Evolutionary conservation across 140 eudicot genomes (phyloP), one percentile per base, ranked within the genome.

Genomic region (Oenanthe javanica): DNA sequence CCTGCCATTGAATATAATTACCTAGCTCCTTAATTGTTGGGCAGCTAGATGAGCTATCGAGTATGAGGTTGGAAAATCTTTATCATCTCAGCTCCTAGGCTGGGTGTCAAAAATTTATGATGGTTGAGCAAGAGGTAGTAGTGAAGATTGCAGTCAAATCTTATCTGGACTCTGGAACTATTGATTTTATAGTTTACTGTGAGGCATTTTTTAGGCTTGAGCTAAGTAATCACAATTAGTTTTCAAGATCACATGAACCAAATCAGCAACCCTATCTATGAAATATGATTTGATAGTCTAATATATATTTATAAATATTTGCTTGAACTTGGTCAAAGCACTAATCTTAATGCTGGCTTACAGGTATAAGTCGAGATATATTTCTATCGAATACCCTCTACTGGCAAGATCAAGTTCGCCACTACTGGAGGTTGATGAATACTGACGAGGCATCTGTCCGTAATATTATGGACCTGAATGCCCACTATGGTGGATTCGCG

Each of bases 381-480:
- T 88, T 94, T 84, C 79, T 88, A 15, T 48, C 79, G 15, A 91
- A 94, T 86, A 90, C 96, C 73, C 84, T 89, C 79, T 94, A 86
- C 73, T 93, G 97, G 98, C 97, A 89, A 47, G 89, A 90, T 82
- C 96, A 89, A 93, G 89, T 91, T 79, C 93, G 90, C 71, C 92
- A 89, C 51, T 93, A 93, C 81, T 89, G 98, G 98, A 91, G 94
- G 82, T 78, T 93, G 81, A 84, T 93, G 93, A 76, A 85, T 75
- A 86, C 87, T 48, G 84, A 87, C 45, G 89, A 89, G 83, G 72
- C 87, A 42, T 82, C 88, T 55, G 72, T 93, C 27, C 91, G 98
- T 19, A 93, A 93, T 83, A 87, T 89, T 16, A 91, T 93, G 98
- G 98, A 93, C 84, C 86, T 93, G 95, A 93, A 88, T 84, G 98